These are phyloP conservation scores for Penicillium expansum DNA, from an alignment of 2,329 filamentous ascomycete genomes.

Conservation along the genomic window DNA sequence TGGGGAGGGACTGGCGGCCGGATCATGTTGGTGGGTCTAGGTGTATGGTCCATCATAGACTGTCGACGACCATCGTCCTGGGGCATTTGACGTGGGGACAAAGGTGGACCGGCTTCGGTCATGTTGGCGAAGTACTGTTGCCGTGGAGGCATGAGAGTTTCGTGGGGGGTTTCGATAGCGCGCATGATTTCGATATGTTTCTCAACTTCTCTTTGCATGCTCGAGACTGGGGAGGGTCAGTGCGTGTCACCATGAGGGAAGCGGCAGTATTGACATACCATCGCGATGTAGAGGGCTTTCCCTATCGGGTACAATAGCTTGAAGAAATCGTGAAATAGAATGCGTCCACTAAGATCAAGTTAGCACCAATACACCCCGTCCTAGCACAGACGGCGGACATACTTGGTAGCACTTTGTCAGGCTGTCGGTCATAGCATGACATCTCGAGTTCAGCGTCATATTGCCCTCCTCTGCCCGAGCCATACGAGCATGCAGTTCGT, in stretches of 20 bases:
- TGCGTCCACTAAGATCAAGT: slow-evolving; percentile 65
- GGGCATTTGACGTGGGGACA: slow-evolving; percentile 83
- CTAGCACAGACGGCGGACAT: slow-evolving; percentile 25
- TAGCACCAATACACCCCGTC: slow-evolving; percentile 8
- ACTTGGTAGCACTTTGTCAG: slow-evolving; percentile 70
- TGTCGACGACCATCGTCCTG: slow-evolving; percentile 77
- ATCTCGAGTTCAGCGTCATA: slow-evolving; percentile 74
- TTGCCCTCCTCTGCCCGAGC: slow-evolving; percentile 80
- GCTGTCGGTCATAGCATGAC: slow-evolving; percentile 77
- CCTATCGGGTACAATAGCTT: slow-evolving; percentile 69
- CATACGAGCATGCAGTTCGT: slow-evolving; percentile 73
- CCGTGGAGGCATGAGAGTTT: slow-evolving; percentile 62
- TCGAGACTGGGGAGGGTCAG: slow-evolving; percentile 43
- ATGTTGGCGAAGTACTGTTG: slow-evolving; percentile 64
- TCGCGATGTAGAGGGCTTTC: slow-evolving; percentile 79
- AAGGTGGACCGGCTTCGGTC: slow-evolving; percentile 67
- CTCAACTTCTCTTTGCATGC: slow-evolving; percentile 62
- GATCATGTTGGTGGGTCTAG: slow-evolving; percentile 63
- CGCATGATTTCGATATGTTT: slow-evolving; percentile 60
- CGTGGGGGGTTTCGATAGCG: slow-evolving; percentile 60
- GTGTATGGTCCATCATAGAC: slow-evolving; percentile 62
- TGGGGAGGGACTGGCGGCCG: slow-evolving; percentile 79
- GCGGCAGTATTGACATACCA: slow-evolving; percentile 54
- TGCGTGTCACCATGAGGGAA: not conserved
- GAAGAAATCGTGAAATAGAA: slow-evolving; percentile 73